A percentile compares a stretch with the other conserved stretches of the same genome.
These are phyloP conservation scores for Panus rudis DNA, from an alignment of 768 basidiomycete genomes.

Conservation along the genomic window DNA sequence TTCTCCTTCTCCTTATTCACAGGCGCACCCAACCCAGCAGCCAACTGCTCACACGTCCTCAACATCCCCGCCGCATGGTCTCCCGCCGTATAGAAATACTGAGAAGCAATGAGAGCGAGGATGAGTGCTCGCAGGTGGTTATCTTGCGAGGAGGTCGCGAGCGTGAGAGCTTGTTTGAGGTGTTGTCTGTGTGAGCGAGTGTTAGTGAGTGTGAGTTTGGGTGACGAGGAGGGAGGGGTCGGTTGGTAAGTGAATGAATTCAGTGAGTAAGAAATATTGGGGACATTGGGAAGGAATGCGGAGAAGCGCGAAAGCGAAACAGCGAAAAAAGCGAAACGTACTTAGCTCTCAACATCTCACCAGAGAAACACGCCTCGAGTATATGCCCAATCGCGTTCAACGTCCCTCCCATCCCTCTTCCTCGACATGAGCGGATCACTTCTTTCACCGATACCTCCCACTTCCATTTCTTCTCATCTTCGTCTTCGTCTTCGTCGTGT, in stretches of 20 bases:
- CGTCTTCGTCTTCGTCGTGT: constrained; percentile 19
- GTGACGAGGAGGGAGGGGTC: too few relatives aligned
- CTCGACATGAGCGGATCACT: constrained; percentile 36
- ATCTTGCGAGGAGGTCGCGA: constrained; percentile 53
- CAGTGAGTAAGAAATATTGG: constrained; percentile 15
- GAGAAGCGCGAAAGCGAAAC: not conserved
- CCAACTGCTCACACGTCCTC: constrained; percentile 60
- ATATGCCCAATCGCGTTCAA: constrained; percentile 49
- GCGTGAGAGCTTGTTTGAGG: constrained; percentile 51
- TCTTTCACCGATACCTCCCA: constrained; percentile 23
- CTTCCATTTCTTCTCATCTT: constrained; percentile 19
- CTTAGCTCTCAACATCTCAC: constrained; percentile 60
- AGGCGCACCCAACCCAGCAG: constrained; percentile 59
- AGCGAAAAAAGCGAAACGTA: constrained; percentile 24
- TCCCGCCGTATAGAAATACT: constrained; percentile 63
- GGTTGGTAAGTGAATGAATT: constrained; percentile 10
- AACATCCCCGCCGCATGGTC: constrained; percentile 66
- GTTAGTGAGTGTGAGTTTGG: too few relatives aligned
- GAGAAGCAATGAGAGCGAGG: constrained; percentile 58
- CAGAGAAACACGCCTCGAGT: constrained; percentile 39
- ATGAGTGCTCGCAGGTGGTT: constrained; percentile 70
- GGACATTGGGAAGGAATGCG: constrained; percentile 9
- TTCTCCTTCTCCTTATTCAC: constrained; percentile 13
- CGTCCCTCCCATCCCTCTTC: constrained; percentile 48
- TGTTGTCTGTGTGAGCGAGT: constrained; percentile 35